Evolutionary conservation across 2,329 filamentous ascomycete genomes (phyloP).

Genomic region (Pyricularia sp.): DNA sequence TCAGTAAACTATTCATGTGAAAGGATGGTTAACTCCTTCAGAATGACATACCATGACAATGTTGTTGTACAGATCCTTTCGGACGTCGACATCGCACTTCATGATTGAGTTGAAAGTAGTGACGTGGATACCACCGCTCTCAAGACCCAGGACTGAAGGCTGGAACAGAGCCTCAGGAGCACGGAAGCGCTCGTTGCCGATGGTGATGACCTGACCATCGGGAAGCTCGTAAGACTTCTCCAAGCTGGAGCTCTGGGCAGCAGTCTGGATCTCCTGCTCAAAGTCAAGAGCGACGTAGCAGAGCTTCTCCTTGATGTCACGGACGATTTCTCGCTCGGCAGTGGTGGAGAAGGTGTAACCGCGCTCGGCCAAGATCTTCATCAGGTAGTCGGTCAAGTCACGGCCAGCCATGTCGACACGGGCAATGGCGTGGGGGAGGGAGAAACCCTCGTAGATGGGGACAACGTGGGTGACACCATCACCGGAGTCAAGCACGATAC

Average conservation of each 20-base stretch:
- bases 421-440: conserved; percentile 98
- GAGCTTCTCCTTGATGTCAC: conserved; percentile 99
- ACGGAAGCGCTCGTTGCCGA: conserved; percentile 99
- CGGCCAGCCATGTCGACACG: conserved; percentile 99
- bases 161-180: conserved; percentile 99
- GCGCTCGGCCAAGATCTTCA: conserved; percentile 99
- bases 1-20: conserved; percentile 5
- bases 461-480: conserved; percentile 99
- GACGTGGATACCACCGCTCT: conserved; percentile 97
- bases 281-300: conserved; percentile 99
- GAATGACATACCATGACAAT: conserved; percentile 86
- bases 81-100: conserved; percentile 99
- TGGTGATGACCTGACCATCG: conserved; percentile 98
- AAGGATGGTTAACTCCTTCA: too few species aligned
- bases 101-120: conserved; percentile 99
- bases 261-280: conserved; percentile 99
- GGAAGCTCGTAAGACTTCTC: conserved; percentile 99
- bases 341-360: conserved; percentile 99
- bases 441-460: conserved; percentile 99
- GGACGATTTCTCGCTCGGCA: conserved; percentile 99
- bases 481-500: conserved; percentile 99
- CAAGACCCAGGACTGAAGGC: conserved; percentile 94
- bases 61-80: conserved; percentile 99
- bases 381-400: conserved; percentile 99
- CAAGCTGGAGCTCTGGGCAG: conserved; percentile 94